Evolutionary conservation across 1,284 basidiomycete genomes (phyloP).

Genomic region (Pterulicium gracile): DNA sequence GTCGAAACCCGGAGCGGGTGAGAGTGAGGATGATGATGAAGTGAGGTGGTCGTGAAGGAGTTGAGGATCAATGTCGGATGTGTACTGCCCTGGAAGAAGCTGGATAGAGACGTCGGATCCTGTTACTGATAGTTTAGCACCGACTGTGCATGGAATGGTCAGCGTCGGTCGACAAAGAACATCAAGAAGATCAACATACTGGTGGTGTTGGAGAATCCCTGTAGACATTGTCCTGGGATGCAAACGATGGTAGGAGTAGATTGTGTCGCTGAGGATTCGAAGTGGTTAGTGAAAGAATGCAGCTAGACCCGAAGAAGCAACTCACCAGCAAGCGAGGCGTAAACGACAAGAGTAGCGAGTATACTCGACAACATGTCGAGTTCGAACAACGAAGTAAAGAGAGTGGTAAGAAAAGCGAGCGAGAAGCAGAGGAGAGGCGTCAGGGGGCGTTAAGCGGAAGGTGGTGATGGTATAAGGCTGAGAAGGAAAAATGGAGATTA

Average conservation of each 20-base stretch:
- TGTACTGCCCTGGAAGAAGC: conserved; percentile 66
- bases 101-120: conserved; percentile 41
- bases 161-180: conserved; percentile 10
- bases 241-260: conserved; percentile 43
- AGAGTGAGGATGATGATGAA: conserved; percentile 45
- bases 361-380: background rate
- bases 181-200: conserved; percentile 29
- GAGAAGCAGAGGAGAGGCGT: background rate
- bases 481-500: background rate
- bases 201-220: conserved; percentile 61
- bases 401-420: background rate
- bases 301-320: no score
- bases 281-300: no score
- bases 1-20: conserved; percentile 50
- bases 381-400: background rate
- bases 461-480: background rate
- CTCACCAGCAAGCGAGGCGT: background rate
- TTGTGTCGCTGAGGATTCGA: no score
- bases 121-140: conserved; percentile 46
- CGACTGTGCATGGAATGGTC: conserved; percentile 32
- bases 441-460: background rate
- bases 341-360: background rate
- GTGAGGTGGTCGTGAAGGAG: conserved; percentile 57
- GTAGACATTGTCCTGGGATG: conserved; percentile 73
- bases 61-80: conserved; percentile 56